Base-by-base conservation (phyloP, 768 basidiomycete species). In the Naematelia aurantialba region DNA sequence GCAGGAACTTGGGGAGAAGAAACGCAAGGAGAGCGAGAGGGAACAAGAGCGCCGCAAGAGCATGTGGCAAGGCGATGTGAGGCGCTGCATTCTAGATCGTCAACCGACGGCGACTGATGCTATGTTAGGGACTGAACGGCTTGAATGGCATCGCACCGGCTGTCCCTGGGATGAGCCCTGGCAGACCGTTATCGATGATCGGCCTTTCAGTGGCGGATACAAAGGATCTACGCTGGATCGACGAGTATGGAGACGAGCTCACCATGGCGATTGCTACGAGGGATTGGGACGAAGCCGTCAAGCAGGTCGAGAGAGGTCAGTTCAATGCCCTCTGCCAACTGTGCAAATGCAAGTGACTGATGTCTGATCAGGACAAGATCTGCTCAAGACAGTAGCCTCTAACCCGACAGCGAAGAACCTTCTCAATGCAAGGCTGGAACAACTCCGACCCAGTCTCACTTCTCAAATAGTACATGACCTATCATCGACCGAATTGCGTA, bases 11-110 rank as follows among this genome's bases (percentile, higher is more conserved):
- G 83, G 87, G 5, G 84, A 87, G 45, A 89, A 91, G 78, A 88
- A 85, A 68, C 85, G 93, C 55, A 94, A 91, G 76, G 91, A 97
- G 69, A 87, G 91, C 56, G 88, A 98, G 78, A 89, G 89, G 52
- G 89, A 93, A 78, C 87, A 96, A 67, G 90, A 92, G 73, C 81
- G 91, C 56, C 81, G 92, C 45, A 89, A 90, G 65, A 79, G 78
- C 58, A 74, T 80, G 58, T 81, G 80, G 80, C 72, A 75, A 25
- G 78, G 76, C 5, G 79, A 78, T 61, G 79, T 78, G 46, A 69
- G 77, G 8, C 17, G 34, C 17, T 8, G 17, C 17, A 39, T 39
- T 17, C 68, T 0, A 8, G 19, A 14, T 45, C 30, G 22, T 42
- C 3, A 55, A 34, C 44, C 55, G 53, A 53, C 48, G 34, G 48